Evolutionary conservation across 2,329 filamentous ascomycete species (phyloP), one percentile per base, ranked within the genome.

Genomic region (Polychaeton citri): DNA sequence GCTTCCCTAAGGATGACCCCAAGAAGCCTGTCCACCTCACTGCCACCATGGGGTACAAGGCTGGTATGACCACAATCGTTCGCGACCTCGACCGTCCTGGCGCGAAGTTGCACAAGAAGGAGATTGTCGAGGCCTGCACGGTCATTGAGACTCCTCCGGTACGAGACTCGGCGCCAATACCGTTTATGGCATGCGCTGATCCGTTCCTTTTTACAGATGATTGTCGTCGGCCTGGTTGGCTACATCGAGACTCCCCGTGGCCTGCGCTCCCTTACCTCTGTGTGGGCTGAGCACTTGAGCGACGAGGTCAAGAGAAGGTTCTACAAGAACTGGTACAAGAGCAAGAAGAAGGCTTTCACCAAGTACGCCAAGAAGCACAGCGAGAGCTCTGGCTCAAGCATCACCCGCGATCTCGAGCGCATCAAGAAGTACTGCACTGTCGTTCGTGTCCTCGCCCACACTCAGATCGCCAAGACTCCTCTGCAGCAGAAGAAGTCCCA

Each of bases 261-360:
- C 72, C 86, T 98, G 61, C 88, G 90, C 68, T 98, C 90, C 53
- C 86, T 98, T 69, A 95, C 87, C 66, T 96, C 90, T 63, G 85
- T 98, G 65, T 98, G 90, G 90, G 90, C 90, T 62, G 90, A 96
- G 79, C 90, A 98, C 69, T 70, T 98, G 69, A 84, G 82, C 71
- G 90, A 98, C 69, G 90, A 96, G 74, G 65, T 98, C 69, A 94
- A 94, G 81, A 84, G 90, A 62, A 84, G 90, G 65, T 98, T 98
- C 85, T 98, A 98, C 84, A 96, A 96, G 86, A 98, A 98, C 82
- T 98, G 90, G 90, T 98, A 98, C 83, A 94, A 94, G 82, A 86
- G 79, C 78, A 98, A 98, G 87, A 96, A 95, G 85, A 98, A 98
- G 88, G 90, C 90, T 47, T 98, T 98, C 76, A 98, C 90, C 77